These are phyloP conservation scores for Candida pseudoviswanathii DNA, from an alignment of 1,139 yeast genomes.

Conservation along the genomic window DNA sequence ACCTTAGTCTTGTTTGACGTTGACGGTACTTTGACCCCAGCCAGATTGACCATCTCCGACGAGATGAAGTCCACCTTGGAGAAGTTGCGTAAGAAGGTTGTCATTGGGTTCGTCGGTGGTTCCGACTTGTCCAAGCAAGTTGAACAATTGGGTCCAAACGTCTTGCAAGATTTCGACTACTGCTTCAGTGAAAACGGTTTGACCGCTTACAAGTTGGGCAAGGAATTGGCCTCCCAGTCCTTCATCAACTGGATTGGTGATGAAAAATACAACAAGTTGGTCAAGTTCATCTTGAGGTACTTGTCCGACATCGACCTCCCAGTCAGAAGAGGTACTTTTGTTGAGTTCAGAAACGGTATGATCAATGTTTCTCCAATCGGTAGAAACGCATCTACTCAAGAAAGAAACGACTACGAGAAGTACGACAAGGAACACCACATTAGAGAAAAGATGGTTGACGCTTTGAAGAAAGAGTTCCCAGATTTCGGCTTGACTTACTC, in stretches of 20 bases:
- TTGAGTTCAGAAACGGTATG: conserved; percentile 99
- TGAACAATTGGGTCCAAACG: conserved; percentile 88
- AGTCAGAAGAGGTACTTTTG: conserved; percentile 93
- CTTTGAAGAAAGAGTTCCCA: conserved; percentile 78
- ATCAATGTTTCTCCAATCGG: conserved; percentile 97
- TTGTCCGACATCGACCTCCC: conserved; percentile 88
- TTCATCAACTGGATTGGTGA: conserved; percentile 96
- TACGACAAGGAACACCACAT: conserved; percentile 78
- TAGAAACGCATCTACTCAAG: conserved; percentile 92
- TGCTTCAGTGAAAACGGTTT: conserved; percentile 97
- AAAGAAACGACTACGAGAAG: conserved; percentile 88
- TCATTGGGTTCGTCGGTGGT: conserved; percentile 98
- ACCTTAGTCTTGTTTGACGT: conserved; percentile 89
- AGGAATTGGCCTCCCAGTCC: conserved; percentile 86
- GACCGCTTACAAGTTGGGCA: conserved; percentile 92
- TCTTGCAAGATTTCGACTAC: conserved; percentile 83
- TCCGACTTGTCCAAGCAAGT: conserved; percentile 91
- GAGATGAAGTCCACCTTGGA: conserved; percentile 75
- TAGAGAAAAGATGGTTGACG: conserved; percentile 81
- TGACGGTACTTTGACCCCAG: conserved; percentile 98
- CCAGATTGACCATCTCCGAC: conserved; percentile 79
- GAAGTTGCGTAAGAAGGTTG: conserved; percentile 85
- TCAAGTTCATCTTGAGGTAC: conserved; percentile 81
- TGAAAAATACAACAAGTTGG: conserved; percentile 87
- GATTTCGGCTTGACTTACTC: conserved; percentile 90